A percentile compares a stretch with the other conserved stretches of the same genome.
These are phyloP conservation scores for Hypericum androsaemum DNA, from an alignment of 345 rosid genomes.

Conservation along the genomic window DNA sequence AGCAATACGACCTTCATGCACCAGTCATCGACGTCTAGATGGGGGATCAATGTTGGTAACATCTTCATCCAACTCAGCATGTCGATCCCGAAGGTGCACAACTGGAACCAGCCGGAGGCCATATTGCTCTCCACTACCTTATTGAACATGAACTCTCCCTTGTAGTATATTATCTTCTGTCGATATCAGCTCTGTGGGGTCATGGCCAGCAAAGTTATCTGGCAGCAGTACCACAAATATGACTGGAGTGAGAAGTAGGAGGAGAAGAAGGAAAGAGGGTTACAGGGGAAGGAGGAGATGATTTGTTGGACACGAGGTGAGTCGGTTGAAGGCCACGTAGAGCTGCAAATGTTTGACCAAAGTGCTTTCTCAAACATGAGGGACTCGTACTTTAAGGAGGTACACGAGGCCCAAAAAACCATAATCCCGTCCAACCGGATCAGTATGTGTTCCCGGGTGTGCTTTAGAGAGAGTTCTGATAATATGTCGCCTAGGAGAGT, in stretches of 20 bases:
- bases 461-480: slow-evolving; percentile 41
- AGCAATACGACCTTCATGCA: slow-evolving; percentile 51
- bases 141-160: slow-evolving; percentile 34
- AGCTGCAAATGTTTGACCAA: slow-evolving; percentile 43
- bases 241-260: slow-evolving; percentile 35
- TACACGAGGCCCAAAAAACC: slow-evolving; percentile 47
- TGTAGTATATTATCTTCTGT: slow-evolving; percentile 54
- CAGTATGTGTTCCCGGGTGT: slow-evolving; percentile 48
- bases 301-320: too few relatives aligned
- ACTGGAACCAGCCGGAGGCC: slow-evolving; percentile 45
- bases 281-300: slow-evolving; percentile 34
- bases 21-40: slow-evolving; percentile 28
- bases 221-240: background rate
- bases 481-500: too few relatives aligned
- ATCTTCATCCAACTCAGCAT: slow-evolving; percentile 51
- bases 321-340: slow-evolving; percentile 70
- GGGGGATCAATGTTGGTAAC: slow-evolving; percentile 35
- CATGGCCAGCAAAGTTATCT: background rate
- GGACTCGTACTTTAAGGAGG: slow-evolving; percentile 37
- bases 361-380: slow-evolving; percentile 36
- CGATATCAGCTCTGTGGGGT: slow-evolving; percentile 37
- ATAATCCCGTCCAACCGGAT: slow-evolving; percentile 62
- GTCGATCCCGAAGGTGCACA: slow-evolving; percentile 67
- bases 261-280: slow-evolving; percentile 63
- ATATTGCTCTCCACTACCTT: slow-evolving; percentile 51